A percentile compares a stretch with the other conserved stretches of the same genome.
Evolutionary conservation across 768 basidiomycete genomes (phyloP).

Genomic region (Chlorophyllum brunneum): DNA sequence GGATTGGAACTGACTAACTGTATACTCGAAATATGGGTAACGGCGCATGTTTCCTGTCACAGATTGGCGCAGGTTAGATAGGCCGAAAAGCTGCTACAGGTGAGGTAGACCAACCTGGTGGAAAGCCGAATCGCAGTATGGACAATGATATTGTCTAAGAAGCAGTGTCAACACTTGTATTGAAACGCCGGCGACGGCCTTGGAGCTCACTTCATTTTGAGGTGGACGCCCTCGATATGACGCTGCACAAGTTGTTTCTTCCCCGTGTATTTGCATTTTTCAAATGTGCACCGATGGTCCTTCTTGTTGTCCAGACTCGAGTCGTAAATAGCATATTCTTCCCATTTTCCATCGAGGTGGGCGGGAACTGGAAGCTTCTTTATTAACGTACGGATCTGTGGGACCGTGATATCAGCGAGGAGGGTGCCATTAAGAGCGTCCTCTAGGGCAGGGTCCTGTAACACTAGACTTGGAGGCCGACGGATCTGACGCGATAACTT

Average conservation of each 20-base stretch:
- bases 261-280: conserved; percentile 17
- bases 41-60: conserved; percentile 57
- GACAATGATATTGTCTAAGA: conserved; percentile 21
- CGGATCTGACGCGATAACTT: neutral
- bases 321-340: conserved; percentile 11
- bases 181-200: neutral
- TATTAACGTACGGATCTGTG: neutral
- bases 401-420: neutral
- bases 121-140: neutral
- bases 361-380: neutral
- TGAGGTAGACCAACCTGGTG: conserved; percentile 4
- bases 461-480: conserved; percentile 1
- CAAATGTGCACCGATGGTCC: conserved; percentile 6
- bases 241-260: conserved; percentile 63
- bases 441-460: neutral
- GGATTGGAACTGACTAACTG: conserved; percentile 28
- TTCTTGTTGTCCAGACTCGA: conserved; percentile 2
- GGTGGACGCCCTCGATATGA: conserved; percentile 60
- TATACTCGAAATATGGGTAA: conserved; percentile 51
- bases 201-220: conserved; percentile 51
- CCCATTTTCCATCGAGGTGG: conserved; percentile 9
- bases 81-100: neutral
- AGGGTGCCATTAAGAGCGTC: neutral
- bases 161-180: neutral
- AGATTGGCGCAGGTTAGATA: neutral